Percentiles rank a stretch among this genome's conserved stretches.
Evolutionary conservation across 352 stramenopile genomes (phyloP).

Genomic region (Hyaloperonospora brassicae): DNA sequence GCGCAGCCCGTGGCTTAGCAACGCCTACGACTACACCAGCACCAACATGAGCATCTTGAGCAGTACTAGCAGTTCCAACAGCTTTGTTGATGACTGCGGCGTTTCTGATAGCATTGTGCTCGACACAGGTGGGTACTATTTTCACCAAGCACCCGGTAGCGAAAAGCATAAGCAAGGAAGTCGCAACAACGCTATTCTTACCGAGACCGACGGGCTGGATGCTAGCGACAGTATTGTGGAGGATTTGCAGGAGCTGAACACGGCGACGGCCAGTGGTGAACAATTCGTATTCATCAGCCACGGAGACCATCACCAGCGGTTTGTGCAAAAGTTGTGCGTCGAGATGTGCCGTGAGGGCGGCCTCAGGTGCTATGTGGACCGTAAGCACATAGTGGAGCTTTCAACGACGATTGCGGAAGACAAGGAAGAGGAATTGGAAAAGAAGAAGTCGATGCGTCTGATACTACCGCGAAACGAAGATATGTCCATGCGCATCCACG

Average conservation of each 20-base stretch:
- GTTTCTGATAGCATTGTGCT: conserved; percentile 60
- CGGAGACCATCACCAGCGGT: conserved; percentile 60
- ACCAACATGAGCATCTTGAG: conserved; percentile 33
- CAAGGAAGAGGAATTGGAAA: conserved; percentile 22
- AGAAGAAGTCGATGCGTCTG: conserved; percentile 4
- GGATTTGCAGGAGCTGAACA: conserved; percentile 44
- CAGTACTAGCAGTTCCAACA: conserved; percentile 40
- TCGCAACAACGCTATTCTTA: conserved; percentile 14
- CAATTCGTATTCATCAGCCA: conserved; percentile 60
- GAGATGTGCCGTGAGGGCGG: conserved; percentile 59
- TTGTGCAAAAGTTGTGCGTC: conserved; percentile 61
- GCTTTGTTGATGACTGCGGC: conserved; percentile 38
- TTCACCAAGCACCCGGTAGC: conserved; percentile 35
- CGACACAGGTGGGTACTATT: conserved; percentile 63
- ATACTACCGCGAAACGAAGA: conserved; percentile 33
- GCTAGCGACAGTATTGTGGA: conserved; percentile 52
- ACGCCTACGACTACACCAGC: conserved; percentile 30
- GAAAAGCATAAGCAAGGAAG: conserved; percentile 13
- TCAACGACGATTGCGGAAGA: conserved; percentile 23
- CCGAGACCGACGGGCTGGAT: conserved; percentile 10
- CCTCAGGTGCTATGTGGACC: conserved; percentile 64
- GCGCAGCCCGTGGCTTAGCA: conserved; percentile 22
- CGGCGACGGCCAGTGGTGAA: conserved; percentile 32
- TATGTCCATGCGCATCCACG: conserved; percentile 61
- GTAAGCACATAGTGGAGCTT: conserved; percentile 28